Base-by-base conservation (phyloP, 1,139 yeast species). In the Blastobotrys capitulatus region DNA sequence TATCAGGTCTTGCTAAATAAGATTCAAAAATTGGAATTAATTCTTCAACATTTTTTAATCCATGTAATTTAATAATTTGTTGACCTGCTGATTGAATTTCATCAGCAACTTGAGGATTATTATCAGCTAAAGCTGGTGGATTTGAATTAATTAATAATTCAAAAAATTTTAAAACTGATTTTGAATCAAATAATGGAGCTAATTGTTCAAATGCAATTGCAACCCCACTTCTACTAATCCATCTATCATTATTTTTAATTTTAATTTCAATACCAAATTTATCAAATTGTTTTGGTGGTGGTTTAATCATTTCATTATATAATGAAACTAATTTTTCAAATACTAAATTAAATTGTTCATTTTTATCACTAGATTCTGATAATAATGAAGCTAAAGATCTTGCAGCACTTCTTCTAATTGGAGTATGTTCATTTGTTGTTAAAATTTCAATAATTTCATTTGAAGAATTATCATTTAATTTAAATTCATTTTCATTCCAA, bases 31-130 rank as follows among this genome's bases (percentile, higher is more conserved):
- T 74, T 1, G 92, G 86, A 57, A 88, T 82, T 60, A 92, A 73
- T 2, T 72, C 68, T 61, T 88, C 95, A 27, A 89, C 83, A 52
- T 75, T 73, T 4, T 68, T 64, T 19, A 78, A 72, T 18, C 96
- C 96, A 57, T 83, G 85, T 1, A 64, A 60, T 44, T 80, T 75
- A 48, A 92, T 80, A 37, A 87, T 74, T 39, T 77, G 80, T 51
- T 84, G 75, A 50, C 96, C 98, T n/a, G 96, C 94, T 52, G 84
- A 92, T 62, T 88, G 89, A 64, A 90, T 76, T 62, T 86, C 94
- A 55, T 82, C 86, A 52, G 92, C 80, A 2, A 88, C 96, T 48
- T 79, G 69, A n/a, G 78, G 73, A 54, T 85, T 86, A 53, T 77
- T 75, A 62, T 90, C 97, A 35, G 87, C 89, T 47, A 89, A 68